These are phyloP conservation scores for Penicillium frequentans DNA, from an alignment of 2,329 filamentous ascomycete species.

Conservation along the genomic window DNA sequence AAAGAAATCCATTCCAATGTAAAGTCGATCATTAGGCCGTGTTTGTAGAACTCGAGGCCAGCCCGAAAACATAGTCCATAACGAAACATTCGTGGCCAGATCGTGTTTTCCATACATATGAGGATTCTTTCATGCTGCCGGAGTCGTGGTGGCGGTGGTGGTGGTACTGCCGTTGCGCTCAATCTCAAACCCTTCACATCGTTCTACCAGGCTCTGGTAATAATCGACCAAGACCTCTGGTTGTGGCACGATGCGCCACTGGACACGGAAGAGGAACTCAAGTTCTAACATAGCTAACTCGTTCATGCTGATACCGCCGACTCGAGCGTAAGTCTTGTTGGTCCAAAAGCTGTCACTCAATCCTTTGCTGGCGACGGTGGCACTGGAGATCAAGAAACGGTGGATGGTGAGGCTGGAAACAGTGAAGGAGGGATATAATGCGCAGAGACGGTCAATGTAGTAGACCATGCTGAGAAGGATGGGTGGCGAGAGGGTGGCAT, in stretches of 20 bases:
- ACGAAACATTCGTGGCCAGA: conserved; percentile 1
- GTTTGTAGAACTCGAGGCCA: conserved; percentile 17
- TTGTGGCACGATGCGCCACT: conserved; percentile 96
- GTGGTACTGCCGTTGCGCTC: conserved; percentile 30
- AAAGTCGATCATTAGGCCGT: background rate
- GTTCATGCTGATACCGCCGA: conserved; percentile 86
- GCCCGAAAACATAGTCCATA: conserved; percentile 11
- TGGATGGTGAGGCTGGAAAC: conserved; percentile 96
- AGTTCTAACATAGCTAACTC: conserved; percentile 90
- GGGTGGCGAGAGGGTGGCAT: conserved; percentile 89
- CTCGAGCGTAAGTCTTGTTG: conserved; percentile 91
- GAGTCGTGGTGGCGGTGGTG: conserved; percentile 10
- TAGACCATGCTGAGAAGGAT: conserved; percentile 98
- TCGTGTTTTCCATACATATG: background rate
- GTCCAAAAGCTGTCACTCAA: conserved; percentile 98
- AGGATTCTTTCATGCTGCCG: conserved; percentile 9
- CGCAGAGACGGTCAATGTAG: conserved; percentile 93
- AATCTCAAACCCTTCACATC: conserved; percentile 60
- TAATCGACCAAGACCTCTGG: conserved; percentile 93
- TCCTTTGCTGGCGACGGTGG: conserved; percentile 93
- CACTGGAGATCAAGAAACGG: conserved; percentile 92
- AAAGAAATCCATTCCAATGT: background rate
- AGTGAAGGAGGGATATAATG: conserved; percentile 89
- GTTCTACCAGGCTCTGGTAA: conserved; percentile 79
- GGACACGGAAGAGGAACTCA: conserved; percentile 86